Evolutionary conservation across 1,139 yeast species (phyloP).

Genomic region (Wickerhamiella infanticola): DNA sequence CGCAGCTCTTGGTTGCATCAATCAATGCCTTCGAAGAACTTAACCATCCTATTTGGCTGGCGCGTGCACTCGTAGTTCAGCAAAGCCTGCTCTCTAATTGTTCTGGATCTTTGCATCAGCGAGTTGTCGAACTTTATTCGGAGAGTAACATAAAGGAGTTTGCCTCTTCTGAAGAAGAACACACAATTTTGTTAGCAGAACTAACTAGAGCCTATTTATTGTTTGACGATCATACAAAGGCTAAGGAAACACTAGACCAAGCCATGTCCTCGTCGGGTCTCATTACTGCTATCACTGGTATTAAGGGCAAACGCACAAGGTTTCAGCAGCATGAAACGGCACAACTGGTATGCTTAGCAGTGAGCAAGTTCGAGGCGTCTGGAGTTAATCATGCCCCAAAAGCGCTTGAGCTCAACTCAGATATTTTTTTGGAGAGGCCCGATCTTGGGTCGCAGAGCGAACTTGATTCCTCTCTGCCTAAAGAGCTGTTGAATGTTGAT

Average conservation of each 20-base stretch:
- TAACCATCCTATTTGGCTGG: constrained; percentile 19
- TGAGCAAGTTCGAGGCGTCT: constrained; percentile 26
- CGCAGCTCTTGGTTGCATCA: constrained; percentile 21
- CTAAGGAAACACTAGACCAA: constrained; percentile 36
- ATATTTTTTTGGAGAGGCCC: constrained; percentile 65
- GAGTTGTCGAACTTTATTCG: constrained; percentile 17
- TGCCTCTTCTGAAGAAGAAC: constrained; percentile 25
- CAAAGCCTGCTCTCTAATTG: constrained; percentile 22
- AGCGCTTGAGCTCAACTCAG: constrained; percentile 50
- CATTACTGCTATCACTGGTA: constrained; percentile 62
- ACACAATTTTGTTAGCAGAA: constrained; percentile 36
- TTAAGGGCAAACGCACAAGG: constrained; percentile 76
- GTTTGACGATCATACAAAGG: constrained; percentile 46
- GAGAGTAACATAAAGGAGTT: constrained; percentile 11
- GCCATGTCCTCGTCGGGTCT: constrained; percentile 44
- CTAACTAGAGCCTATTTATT: constrained; percentile 38
- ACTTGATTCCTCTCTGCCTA: constrained; percentile 36
- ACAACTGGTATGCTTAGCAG: constrained; percentile 66
- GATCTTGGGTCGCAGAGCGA: constrained; percentile 24
- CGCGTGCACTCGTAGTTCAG: constrained; percentile 23
- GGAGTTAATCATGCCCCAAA: constrained; percentile 18
- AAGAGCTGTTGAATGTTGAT: constrained; percentile 39
- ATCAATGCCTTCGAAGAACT: constrained; percentile 12
- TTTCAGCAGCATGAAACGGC: constrained; percentile 59
- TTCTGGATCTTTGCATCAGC: constrained; percentile 20